Conservation (phyloP, 1,284 basidiomycete genomes). For the Lentinula novae-zelandiae region DNA sequence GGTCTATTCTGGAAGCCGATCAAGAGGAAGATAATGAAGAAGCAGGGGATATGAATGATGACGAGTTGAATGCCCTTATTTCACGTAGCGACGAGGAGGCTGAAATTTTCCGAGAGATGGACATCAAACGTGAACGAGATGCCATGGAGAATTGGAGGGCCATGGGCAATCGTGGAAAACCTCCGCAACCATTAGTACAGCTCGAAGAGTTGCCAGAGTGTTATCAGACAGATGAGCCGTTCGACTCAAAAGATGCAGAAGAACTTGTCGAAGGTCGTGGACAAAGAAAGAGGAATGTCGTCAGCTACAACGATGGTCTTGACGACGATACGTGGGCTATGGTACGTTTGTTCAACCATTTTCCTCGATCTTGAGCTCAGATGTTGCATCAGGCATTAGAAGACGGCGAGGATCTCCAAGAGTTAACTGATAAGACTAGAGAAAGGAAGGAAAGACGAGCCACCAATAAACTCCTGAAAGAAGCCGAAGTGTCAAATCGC, state of each 20-base stretch:
- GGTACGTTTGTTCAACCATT: constrained; percentile 35
- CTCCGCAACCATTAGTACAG: constrained; percentile 79
- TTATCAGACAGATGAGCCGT: constrained; percentile 84
- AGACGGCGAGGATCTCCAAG: constrained; percentile 84
- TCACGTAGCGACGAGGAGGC: constrained; percentile 84
- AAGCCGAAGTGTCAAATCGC: constrained; percentile 48
- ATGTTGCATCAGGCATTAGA: constrained; percentile 64
- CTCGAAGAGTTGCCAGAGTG: constrained; percentile 91
- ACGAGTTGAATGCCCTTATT: constrained; percentile 94
- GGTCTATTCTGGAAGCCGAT: constrained; percentile 83
- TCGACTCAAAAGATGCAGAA: constrained; percentile 64
- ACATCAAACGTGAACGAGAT: constrained; percentile 78
- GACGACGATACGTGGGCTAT: constrained; percentile 93
- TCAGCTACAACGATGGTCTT: constrained; percentile 93
- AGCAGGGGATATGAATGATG: constrained; percentile 94
- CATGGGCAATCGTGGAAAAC: constrained; percentile 74
- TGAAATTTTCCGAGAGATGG: constrained; percentile 81
- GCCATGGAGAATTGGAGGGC: constrained; percentile 70
- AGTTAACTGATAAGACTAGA: constrained; percentile 59
- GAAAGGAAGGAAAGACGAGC: constrained; percentile 61
- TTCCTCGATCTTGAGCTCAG: constrained; percentile 1
- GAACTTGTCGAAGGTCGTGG: constrained; percentile 80
- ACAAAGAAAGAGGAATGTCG: constrained; percentile 77
- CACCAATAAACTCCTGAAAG: constrained; percentile 49
- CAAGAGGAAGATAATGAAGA: constrained; percentile 93